phyloP scores from a whole-genome alignment of 2,329 filamentous ascomycete species.

The Ophiostoma angusticollis region DNA sequence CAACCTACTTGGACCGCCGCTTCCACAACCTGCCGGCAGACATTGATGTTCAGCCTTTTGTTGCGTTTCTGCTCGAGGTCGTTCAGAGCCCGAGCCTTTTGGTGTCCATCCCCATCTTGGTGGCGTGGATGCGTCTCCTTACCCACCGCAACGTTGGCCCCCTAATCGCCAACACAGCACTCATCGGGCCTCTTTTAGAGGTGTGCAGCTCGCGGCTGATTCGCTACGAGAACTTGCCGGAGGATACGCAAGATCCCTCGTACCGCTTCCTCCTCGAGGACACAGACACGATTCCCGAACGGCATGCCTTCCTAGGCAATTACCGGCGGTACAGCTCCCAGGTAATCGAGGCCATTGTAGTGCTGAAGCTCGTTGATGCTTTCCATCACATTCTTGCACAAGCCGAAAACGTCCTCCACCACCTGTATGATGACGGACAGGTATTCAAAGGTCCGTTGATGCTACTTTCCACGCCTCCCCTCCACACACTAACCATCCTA shows the following conservation, averaged over 20 bases:
- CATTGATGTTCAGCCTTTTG: slow-evolving; percentile 57
- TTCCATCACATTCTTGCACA: slow-evolving; percentile 75
- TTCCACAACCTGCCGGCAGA: slow-evolving; percentile 51
- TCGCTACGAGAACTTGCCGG: slow-evolving; percentile 74
- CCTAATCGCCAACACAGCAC: slow-evolving; percentile 46
- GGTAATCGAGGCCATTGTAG: slow-evolving; percentile 76
- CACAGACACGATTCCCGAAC: slow-evolving; percentile 85
- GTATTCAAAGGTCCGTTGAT: slow-evolving; percentile 59
- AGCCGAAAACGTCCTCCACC: slow-evolving; percentile 60
- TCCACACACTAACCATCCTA: slow-evolving; percentile 21
- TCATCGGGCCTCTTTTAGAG: slow-evolving; percentile 67
- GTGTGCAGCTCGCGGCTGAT: slow-evolving; percentile 73
- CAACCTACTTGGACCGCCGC: slow-evolving; percentile 71
- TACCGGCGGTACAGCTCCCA: slow-evolving; percentile 83
- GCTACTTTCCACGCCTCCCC: no score
- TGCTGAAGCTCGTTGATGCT: slow-evolving; percentile 70
- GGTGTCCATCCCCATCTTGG: slow-evolving; percentile 83
- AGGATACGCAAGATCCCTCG: slow-evolving; percentile 68
- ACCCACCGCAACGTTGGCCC: slow-evolving; percentile 55
- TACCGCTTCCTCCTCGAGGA: slow-evolving; percentile 80
- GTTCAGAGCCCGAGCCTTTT: slow-evolving; percentile 77
- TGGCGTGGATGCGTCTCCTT: slow-evolving; percentile 78
- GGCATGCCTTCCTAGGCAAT: slow-evolving; percentile 90
- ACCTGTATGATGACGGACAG: slow-evolving; percentile 59
- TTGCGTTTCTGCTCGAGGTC: slow-evolving; percentile 67